phyloP scores from a whole-genome alignment of 1,284 basidiomycete genomes.

The Ceratobasidium sp. region DNA sequence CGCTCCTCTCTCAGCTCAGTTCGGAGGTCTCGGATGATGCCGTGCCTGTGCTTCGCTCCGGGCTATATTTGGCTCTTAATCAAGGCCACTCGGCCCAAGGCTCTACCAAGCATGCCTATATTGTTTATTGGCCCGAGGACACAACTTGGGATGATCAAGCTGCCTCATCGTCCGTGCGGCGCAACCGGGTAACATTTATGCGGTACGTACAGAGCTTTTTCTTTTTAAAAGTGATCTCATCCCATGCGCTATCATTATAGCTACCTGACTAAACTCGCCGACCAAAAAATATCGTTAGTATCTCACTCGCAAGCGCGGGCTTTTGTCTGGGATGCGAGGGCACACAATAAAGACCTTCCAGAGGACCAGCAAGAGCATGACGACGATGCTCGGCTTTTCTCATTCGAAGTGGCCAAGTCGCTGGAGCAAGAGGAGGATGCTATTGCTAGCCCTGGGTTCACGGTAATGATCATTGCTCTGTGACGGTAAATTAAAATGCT shows the following conservation, averaged over 20 bases:
- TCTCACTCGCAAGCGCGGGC: constrained; percentile 32
- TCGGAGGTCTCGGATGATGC: constrained; percentile 45
- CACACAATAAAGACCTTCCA: not conserved
- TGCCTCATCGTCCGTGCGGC: constrained; percentile 36
- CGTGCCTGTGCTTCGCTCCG: constrained; percentile 54
- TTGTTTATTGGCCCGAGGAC: constrained; percentile 42
- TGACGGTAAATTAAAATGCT: not conserved
- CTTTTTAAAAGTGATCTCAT: not conserved
- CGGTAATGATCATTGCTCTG: not conserved
- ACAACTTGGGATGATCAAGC: constrained; percentile 42
- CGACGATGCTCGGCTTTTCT: constrained; percentile 52
- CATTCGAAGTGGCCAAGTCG: constrained; percentile 35
- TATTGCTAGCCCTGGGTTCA: constrained; percentile 25
- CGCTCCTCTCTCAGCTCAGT: constrained; percentile 45
- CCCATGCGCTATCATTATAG: not conserved
- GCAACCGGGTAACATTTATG: constrained; percentile 42
- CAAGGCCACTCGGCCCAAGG: not conserved
- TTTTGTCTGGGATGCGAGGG: constrained; percentile 21
- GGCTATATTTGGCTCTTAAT: constrained; percentile 54
- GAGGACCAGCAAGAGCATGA: constrained; percentile 54
- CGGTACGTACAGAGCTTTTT: constrained; percentile 3
- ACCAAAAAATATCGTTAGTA: constrained; percentile 38
- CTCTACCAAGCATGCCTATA: constrained; percentile 5
- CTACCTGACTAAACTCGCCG: constrained; percentile 39
- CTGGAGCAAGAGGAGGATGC: constrained; percentile 37